Evolutionary conservation across 2,329 filamentous ascomycete genomes (phyloP), one percentile per base, ranked within the genome.

Genomic region (Alternaria conjuncta): DNA sequence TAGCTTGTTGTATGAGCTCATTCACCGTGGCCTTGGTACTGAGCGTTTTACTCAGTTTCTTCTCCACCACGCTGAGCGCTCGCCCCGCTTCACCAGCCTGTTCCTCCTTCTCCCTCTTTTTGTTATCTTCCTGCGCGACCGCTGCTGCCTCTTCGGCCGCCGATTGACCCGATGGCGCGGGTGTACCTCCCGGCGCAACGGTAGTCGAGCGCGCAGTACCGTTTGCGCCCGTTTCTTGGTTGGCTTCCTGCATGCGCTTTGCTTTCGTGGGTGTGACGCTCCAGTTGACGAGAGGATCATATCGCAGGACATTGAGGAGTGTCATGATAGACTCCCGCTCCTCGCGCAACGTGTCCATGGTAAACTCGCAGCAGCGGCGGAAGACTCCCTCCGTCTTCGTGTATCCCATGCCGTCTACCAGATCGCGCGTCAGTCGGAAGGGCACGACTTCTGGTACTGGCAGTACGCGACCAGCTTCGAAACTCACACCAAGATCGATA

Each of bases 311-410:
- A 76, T 99, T 96, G 20, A 99, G 88, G 57, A 99, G 94, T 0
- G 96, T 98, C 94, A 97, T 98, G 82, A 99, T 99, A 47, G 92
- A 94, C 78, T 97, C 96, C 12, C 92, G 92, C 78, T 99, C 96
- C 73, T 97, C 92, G n/a, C 96, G 90, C 36, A 99, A 84, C 2
- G 96, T 94, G 66, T 97, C 94, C 30, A 99, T 88, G 0, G 94
- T 98, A 78, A 98, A 98, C 78, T 99, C 96, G 79, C 96, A 99
- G 81, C 95, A 98, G n/a, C 96, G 89, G 8, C 96, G 89, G 83
- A 98, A 99, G 0, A 98, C 94, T 4, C 96, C 96, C 79, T 99
- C 96, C 0, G 94, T 97, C 73, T 92, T 93, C 3, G 93, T 96
- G 70, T 97, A 91, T 26, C 96, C 96, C 92, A 99, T 97, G 25